These are phyloP conservation scores for Phytophthora quininea DNA, from an alignment of 352 stramenopile species.

Conservation along the genomic window DNA sequence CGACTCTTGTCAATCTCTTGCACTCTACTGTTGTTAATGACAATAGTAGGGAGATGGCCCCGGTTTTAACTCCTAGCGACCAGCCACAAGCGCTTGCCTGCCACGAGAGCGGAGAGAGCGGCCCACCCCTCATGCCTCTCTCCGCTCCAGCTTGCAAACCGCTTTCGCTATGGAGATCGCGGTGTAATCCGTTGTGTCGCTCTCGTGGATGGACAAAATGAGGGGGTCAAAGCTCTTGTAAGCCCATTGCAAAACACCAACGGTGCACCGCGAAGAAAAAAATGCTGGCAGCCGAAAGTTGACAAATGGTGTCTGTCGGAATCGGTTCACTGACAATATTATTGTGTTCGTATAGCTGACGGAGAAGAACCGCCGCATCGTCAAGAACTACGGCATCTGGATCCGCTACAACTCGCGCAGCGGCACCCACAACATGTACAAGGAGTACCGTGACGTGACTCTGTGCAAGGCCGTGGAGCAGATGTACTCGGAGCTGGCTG, in stretches of 20 bases:
- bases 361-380: conserved; percentile 98
- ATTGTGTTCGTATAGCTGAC: conserved; percentile 72
- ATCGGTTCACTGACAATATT: background rate
- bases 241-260: conserved; percentile 29
- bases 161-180: conserved; percentile 72
- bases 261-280: conserved; percentile 14
- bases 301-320: conserved; percentile 1
- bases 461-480: conserved; percentile 98
- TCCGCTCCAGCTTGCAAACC: conserved; percentile 88
- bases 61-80: conserved; percentile 50
- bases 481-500: conserved; percentile 99
- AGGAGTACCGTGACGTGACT: conserved; percentile 99
- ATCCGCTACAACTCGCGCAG: conserved; percentile 99
- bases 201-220: conserved; percentile 43
- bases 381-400: conserved; percentile 99
- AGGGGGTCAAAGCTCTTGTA: conserved; percentile 32
- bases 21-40: background rate
- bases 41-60: background rate
- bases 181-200: conserved; percentile 83
- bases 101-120: conserved; percentile 73
- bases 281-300: background rate
- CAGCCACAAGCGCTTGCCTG: conserved; percentile 77
- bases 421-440: conserved; percentile 99
- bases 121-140: conserved; percentile 31
- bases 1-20: background rate